Base-by-base conservation (phyloP, 805 yeast species). In the Zygoascus bituminiphila region DNA sequence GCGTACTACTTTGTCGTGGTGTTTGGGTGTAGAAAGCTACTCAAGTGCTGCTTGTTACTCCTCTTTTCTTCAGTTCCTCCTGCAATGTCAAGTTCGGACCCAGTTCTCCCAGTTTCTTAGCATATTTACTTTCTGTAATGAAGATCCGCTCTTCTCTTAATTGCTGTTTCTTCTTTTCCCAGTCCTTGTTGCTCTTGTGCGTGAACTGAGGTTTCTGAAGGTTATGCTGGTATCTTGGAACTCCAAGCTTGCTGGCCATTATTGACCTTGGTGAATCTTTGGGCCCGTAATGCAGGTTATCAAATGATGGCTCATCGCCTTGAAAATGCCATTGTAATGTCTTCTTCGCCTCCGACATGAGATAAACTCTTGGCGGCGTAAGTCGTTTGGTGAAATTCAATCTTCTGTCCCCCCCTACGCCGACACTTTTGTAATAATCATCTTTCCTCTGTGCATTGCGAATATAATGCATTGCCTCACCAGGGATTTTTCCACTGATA, bases 221-320 rank as follows among this genome's bases (percentile, higher is more conserved):
- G n/a, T 41, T 41, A 25, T 41, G 44, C 26, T 41, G 44, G 17
- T 41, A 41, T 12, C 44, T 41, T 8, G 44, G 44, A 10, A 41
- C 22, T n/a, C 44, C 44, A 15, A 41, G 22, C 19, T 41, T 24
- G 19, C 35, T 22, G 9, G 44, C 44, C 17, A 7, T 41, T 10
- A 41, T 4, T 17, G 44, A 41, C 22, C 44, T 23, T 25, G 25
- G 31, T 35, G 44, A 24, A 23, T 41, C 35, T n/a, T 23, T 14
- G 14, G 44, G 35, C 12, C 44, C 44, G 22, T 41, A 41, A 25
- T 41, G 35, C 14, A 41, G 5, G 22, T 24, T 41, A 15, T 25
- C 35, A 15, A 26, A n/a, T 24, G 33, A 20, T 2, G 12, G 15
- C 14, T 10, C 7, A 4, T 41, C 44, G 7, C 25, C 36, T 14